phyloP scores from a whole-genome alignment of 2,329 filamentous ascomycete species.

The Alternaria viburni region DNA sequence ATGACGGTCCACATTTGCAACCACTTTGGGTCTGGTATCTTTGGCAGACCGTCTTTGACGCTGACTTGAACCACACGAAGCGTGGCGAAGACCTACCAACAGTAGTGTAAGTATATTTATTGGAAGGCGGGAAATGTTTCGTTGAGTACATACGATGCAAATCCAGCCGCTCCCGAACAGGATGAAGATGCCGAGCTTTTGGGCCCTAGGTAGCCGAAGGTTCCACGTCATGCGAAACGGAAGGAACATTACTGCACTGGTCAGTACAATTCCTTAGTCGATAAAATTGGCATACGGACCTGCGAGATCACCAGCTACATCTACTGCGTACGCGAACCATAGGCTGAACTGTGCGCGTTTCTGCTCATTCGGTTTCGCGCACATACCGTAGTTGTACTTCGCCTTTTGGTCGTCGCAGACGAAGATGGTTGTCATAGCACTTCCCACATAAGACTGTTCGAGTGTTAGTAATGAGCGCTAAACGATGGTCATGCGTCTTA shows the following conservation, averaged over 20 bases:
- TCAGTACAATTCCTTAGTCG: neutral
- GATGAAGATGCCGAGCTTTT: conserved; percentile 42
- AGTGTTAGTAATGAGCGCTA: neutral
- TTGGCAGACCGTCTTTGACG: neutral
- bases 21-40: neutral
- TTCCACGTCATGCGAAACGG: conserved; percentile 47
- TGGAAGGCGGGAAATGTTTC: neutral
- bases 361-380: conserved; percentile 20
- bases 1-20: neutral
- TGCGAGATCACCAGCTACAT: conserved; percentile 43
- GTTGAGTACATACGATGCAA: neutral
- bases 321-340: conserved; percentile 43
- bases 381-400: conserved; percentile 44
- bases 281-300: conserved; percentile 16
- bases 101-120: neutral
- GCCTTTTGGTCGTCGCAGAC: conserved; percentile 46
- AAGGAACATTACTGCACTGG: conserved; percentile 42
- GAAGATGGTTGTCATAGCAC: conserved; percentile 44
- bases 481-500: neutral
- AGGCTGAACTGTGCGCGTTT: conserved; percentile 29
- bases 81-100: neutral
- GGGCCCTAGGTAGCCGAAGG: conserved; percentile 38
- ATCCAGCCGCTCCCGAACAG: conserved; percentile 21
- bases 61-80: neutral
- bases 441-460: conserved; percentile 45